These are phyloP conservation scores for Candida rishiriensis DNA, from an alignment of 805 yeast genomes.

Conservation along the genomic window DNA sequence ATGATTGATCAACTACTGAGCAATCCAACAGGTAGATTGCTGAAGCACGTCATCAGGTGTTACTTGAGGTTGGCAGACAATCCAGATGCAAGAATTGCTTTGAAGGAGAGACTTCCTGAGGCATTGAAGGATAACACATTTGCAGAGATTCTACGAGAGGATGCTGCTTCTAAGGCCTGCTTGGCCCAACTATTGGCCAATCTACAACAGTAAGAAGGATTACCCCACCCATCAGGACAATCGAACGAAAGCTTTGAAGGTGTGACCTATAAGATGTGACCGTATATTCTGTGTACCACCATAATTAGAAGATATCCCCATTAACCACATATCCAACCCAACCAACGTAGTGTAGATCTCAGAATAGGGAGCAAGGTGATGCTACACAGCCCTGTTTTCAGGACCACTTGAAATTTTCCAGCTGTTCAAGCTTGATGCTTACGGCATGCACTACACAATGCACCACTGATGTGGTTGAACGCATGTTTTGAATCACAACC, in stretches of 20 bases:
- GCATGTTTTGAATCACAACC: too few species aligned
- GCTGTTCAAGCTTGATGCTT: background rate
- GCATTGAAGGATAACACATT: conserved; percentile 87
- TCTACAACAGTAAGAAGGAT: conserved; percentile 16
- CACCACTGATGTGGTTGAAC: too few species aligned
- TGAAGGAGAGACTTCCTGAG: conserved; percentile 79
- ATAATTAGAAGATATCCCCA: too few species aligned
- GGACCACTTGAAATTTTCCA: background rate
- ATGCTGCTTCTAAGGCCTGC: conserved; percentile 81
- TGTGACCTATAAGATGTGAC: too few species aligned
- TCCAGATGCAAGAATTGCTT: conserved; percentile 81
- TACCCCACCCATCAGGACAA: too few species aligned
- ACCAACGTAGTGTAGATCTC: too few species aligned
- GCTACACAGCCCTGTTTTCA: too few species aligned
- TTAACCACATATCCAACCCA: too few species aligned
- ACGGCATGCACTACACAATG: too few species aligned
- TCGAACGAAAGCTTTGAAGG: too few species aligned
- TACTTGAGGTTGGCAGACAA: conserved; percentile 88
- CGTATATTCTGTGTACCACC: too few species aligned
- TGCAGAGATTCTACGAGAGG: conserved; percentile 73
- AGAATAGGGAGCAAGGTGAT: too few species aligned
- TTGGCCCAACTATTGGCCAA: conserved; percentile 75
- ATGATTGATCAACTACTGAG: conserved; percentile 86
- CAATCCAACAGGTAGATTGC: conserved; percentile 73
- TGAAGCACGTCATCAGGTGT: conserved; percentile 93